A percentile compares a stretch with the other conserved stretches of the same genome.
phyloP scores from a whole-genome alignment of 495 filamentous ascomycete genomes.

The Daldinia childiae region DNA sequence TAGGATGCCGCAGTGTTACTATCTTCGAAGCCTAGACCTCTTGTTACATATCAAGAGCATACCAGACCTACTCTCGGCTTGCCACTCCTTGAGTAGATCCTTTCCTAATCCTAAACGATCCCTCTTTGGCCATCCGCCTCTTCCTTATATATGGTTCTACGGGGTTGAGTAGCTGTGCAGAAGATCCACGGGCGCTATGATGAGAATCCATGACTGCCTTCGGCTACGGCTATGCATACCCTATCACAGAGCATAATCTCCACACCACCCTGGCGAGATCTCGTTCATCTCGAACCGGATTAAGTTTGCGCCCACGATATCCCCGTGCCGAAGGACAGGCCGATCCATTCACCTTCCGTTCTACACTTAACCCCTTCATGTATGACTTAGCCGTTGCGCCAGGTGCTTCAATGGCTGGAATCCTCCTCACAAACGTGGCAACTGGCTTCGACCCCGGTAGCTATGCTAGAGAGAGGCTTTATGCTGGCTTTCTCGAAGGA shows the following conservation, averaged over 20 bases:
- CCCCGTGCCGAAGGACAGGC: conserved; percentile 41
- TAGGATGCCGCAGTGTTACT: neutral
- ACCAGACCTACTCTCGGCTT: neutral
- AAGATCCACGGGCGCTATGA: neutral
- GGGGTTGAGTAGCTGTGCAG: neutral
- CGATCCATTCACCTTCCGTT: conserved; percentile 35
- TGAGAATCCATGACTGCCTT: neutral
- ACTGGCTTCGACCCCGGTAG: conserved; percentile 32
- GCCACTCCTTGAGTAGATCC: neutral
- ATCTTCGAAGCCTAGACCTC: conserved; percentile 2
- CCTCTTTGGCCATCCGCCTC: neutral
- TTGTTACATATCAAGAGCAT: neutral
- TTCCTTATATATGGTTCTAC: neutral
- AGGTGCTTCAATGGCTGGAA: conserved; percentile 41
- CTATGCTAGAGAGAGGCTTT: conserved; percentile 31
- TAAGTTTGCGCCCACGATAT: conserved; percentile 39
- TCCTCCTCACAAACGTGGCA: conserved; percentile 11
- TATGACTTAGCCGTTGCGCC: conserved; percentile 40
- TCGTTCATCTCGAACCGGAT: conserved; percentile 47
- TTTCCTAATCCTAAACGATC: conserved; percentile 1
- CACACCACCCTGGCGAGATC: conserved; percentile 42
- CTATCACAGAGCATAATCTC: conserved; percentile 23
- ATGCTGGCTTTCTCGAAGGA: conserved; percentile 29
- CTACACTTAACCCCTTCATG: conserved; percentile 43
- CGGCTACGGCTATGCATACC: neutral